A percentile compares a stretch with the other conserved stretches of the same genome.
Conservation (phyloP, 1,284 basidiomycete genomes). For the Pisolithus thermaeus region DNA sequence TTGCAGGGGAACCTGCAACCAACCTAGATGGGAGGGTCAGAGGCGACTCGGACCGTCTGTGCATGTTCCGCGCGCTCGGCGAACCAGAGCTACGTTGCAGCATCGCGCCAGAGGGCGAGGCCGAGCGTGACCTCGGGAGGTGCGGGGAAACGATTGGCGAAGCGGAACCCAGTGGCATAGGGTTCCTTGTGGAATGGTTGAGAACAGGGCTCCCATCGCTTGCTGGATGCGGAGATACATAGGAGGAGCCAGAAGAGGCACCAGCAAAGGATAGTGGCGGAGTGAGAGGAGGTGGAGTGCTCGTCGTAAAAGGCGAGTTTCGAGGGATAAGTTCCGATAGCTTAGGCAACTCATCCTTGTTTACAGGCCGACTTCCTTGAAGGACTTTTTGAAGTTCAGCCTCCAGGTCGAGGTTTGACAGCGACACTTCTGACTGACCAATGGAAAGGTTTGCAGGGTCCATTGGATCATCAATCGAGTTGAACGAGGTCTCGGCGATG, state of each 20-base stretch:
- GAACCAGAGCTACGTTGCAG: slow-evolving; percentile 15
- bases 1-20: slow-evolving; percentile 14
- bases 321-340: slow-evolving; percentile 20
- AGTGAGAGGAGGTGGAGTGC: slow-evolving; percentile 20
- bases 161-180: not conserved
- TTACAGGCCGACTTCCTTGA: slow-evolving; percentile 8
- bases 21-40: slow-evolving; percentile 12
- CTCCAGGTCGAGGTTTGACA: slow-evolving; percentile 27
- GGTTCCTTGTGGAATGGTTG: slow-evolving; percentile 2
- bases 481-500: slow-evolving; percentile 32
- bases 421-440: slow-evolving; percentile 28
- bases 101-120: slow-evolving; percentile 7
- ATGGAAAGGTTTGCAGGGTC: slow-evolving; percentile 32
- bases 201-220: slow-evolving; percentile 5
- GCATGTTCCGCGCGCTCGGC: slow-evolving; percentile 9
- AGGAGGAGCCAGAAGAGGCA: slow-evolving; percentile 14
- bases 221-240: slow-evolving; percentile 6
- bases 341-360: slow-evolving; percentile 8
- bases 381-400: slow-evolving; percentile 25
- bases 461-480: slow-evolving; percentile 28
- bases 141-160: not conserved
- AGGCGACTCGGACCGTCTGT: slow-evolving; percentile 20
- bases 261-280: slow-evolving; percentile 17
- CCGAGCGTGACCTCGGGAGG: not conserved
- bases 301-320: slow-evolving; percentile 21